Evolutionary conservation across 257 asterid species (phyloP).

Genomic region (Petunia axillaris): DNA sequence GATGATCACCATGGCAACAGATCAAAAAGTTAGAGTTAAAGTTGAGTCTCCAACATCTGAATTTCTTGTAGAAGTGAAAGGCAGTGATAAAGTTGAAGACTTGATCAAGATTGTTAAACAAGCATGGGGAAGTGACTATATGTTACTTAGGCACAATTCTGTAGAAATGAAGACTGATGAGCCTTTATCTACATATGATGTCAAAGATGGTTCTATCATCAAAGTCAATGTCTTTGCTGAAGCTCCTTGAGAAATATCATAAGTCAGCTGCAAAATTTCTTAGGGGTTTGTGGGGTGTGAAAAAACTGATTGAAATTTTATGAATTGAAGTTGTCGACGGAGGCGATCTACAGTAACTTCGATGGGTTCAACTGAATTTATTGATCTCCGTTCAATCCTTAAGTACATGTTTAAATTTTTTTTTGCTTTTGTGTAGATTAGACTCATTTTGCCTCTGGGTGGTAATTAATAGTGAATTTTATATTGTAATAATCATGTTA

Average conservation of each 20-base stretch:
- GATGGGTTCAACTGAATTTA: no score
- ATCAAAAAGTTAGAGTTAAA: constrained; percentile 30
- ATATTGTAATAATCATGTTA: background rate
- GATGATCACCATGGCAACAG: background rate
- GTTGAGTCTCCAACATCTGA: constrained; percentile 42
- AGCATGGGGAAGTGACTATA: constrained; percentile 38
- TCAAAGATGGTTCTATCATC: constrained; percentile 41
- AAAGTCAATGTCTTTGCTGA: constrained; percentile 39
- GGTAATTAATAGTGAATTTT: no score
- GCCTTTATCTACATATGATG: constrained; percentile 34
- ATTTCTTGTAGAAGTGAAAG: constrained; percentile 27
- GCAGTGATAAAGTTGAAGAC: constrained; percentile 33
- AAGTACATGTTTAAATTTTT: no score
- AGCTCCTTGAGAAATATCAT: constrained; percentile 4
- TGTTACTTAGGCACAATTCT: constrained; percentile 33
- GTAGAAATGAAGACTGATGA: constrained; percentile 28
- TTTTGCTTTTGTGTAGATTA: no score
- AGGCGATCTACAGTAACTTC: no score
- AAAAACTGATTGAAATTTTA: no score
- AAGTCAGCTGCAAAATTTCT: background rate
- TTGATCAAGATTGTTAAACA: constrained; percentile 30
- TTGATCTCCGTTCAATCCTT: no score
- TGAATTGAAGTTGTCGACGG: no score
- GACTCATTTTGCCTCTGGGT: no score
- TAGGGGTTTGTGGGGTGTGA: background rate